A percentile compares a stretch with the other conserved stretches of the same genome.
Conservation (phyloP, 2,329 filamentous ascomycete species). For the Hymenoscyphus albidus region DNA sequence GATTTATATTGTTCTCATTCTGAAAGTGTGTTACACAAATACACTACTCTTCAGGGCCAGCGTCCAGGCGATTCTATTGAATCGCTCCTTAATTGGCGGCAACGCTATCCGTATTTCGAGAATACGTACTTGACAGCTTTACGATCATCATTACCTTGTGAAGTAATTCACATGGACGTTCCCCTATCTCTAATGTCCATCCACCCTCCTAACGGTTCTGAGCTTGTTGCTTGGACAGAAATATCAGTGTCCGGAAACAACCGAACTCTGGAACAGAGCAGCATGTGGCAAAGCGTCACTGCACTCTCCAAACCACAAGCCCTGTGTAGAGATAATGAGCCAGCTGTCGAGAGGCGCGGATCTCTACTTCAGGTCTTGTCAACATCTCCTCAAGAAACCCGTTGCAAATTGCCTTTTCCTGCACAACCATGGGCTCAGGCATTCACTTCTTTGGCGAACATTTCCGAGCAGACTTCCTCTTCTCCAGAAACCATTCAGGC, state of each 20-base stretch:
- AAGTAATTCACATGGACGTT: constrained; percentile 59
- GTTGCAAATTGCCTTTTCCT: constrained; percentile 32
- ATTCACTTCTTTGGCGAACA: constrained; percentile 28
- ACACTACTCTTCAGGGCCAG: constrained; percentile 23
- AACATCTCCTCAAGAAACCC: constrained; percentile 20
- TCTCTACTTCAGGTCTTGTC: constrained; percentile 21
- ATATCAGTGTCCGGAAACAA: constrained; percentile 52
- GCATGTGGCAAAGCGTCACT: constrained; percentile 59
- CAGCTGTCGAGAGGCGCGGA: constrained; percentile 25
- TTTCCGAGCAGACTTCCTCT: constrained; percentile 39
- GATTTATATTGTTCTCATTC: constrained; percentile 20
- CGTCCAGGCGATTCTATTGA: constrained; percentile 40
- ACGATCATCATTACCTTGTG: constrained; percentile 49
- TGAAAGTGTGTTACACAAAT: constrained; percentile 26
- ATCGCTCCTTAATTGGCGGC: constrained; percentile 55
- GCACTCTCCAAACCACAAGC: constrained; percentile 55
- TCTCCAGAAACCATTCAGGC: constrained; percentile 40
- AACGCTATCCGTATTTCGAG: constrained; percentile 53
- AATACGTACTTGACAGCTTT: constrained; percentile 42
- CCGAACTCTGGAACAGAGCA: constrained; percentile 30
- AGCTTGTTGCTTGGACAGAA: constrained; percentile 57
- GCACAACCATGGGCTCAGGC: constrained; percentile 32
- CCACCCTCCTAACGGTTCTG: constrained; percentile 55
- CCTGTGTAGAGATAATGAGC: constrained; percentile 35
- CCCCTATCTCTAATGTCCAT: constrained; percentile 55